Conservation (phyloP, 2,329 filamentous ascomycete genomes). For the Trichoderma cornu-damae region DNA sequence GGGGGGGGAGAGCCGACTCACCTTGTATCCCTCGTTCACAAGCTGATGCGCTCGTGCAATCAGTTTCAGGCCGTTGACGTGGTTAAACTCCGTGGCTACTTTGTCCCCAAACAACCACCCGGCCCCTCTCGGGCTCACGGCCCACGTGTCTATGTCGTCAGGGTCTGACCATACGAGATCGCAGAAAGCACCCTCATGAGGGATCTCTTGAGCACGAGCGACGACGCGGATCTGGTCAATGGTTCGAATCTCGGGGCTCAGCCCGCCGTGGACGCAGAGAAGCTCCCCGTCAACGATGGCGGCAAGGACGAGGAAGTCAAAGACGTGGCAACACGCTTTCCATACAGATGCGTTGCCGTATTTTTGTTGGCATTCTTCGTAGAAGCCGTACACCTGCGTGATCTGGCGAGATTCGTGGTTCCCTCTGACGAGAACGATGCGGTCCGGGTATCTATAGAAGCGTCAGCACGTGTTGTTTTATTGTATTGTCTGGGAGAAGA, state of each 20-base stretch:
- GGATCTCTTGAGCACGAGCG: conserved; percentile 94
- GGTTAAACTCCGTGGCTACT: conserved; percentile 94
- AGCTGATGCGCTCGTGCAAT: conserved; percentile 97
- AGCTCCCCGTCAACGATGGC: conserved; percentile 98
- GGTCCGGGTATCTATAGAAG: conserved; percentile 74
- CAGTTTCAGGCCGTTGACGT: conserved; percentile 92
- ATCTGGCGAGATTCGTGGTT: conserved; percentile 98
- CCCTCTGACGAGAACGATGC: conserved; percentile 91
- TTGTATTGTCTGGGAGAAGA: no score
- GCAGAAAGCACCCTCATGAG: conserved; percentile 96
- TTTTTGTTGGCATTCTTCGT: conserved; percentile 96
- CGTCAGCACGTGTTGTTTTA: conserved; percentile 19
- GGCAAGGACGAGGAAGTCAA: conserved; percentile 92
- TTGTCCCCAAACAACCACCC: conserved; percentile 97
- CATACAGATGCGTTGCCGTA: conserved; percentile 99
- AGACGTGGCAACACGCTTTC: conserved; percentile 99
- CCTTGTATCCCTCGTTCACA: conserved; percentile 97
- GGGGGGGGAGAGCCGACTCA: conserved; percentile 34
- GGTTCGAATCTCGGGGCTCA: conserved; percentile 86
- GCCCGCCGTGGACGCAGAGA: conserved; percentile 92
- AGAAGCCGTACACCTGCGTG: conserved; percentile 98
- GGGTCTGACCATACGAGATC: conserved; percentile 98
- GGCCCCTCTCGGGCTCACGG: conserved; percentile 87
- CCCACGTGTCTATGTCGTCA: conserved; percentile 95
- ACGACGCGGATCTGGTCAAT: conserved; percentile 99